Conservation (phyloP, 1,139 yeast genomes). For the Sugiyamaella novakii region DNA sequence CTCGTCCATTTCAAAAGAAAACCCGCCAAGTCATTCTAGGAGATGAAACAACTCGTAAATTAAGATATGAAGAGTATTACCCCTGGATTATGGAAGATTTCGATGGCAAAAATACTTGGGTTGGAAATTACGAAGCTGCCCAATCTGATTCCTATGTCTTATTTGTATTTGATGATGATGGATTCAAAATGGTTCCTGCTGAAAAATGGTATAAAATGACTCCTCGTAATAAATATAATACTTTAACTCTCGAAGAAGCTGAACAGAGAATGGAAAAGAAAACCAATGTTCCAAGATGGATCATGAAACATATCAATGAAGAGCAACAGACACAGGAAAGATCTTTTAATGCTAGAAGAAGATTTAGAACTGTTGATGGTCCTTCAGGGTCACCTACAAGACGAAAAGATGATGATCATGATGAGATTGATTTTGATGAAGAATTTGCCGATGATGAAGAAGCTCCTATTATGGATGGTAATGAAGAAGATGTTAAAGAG, state of each 20-base stretch:
- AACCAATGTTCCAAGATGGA: constrained; percentile 86
- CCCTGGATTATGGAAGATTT: constrained; percentile 99
- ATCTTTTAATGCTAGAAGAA: constrained; percentile 31
- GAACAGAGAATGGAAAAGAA: constrained; percentile 89
- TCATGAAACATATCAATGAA: constrained; percentile 86
- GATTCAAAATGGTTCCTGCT: constrained; percentile 92
- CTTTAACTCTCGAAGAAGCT: constrained; percentile 93
- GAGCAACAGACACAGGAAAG: constrained; percentile 38
- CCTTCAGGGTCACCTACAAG: constrained; percentile 20
- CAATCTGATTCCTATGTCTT: constrained; percentile 84
- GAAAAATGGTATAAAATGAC: constrained; percentile 93
- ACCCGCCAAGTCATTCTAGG: constrained; percentile 81
- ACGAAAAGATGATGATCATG: constrained; percentile 76
- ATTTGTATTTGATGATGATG: constrained; percentile 81
- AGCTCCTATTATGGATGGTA: constrained; percentile 96
- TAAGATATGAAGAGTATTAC: constrained; percentile 91
- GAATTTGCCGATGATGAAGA: constrained; percentile 99
- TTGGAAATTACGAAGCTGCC: constrained; percentile 94
- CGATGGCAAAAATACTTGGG: constrained; percentile 92
- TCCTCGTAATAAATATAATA: constrained; percentile 89
- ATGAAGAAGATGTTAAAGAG: constrained; percentile 90
- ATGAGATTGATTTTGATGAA: constrained; percentile 92
- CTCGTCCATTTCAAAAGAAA: constrained; percentile 69
- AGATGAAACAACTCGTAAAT: constrained; percentile 76
- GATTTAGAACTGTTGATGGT: constrained; percentile 66